A percentile compares a stretch with the other conserved stretches of the same genome.
Conservation (phyloP, 176 grass and related monocot genomes). For the Hsuehochloa calcarea region DNA sequence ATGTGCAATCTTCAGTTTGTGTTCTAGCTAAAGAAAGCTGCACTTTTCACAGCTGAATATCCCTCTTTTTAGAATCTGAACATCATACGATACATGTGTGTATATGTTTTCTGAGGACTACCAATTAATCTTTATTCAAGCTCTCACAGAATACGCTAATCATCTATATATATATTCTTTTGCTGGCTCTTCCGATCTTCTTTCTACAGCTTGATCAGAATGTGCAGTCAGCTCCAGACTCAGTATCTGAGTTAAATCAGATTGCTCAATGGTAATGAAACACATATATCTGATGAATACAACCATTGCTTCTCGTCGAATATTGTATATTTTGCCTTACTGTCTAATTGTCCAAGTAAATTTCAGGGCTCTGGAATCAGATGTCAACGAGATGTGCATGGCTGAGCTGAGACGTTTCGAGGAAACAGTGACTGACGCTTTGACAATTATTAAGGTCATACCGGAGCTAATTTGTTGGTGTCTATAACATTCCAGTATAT, state of each 20-base stretch:
- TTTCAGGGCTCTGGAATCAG: slow-evolving; percentile 34
- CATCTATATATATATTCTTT: neutral
- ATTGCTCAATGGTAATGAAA: slow-evolving; percentile 39
- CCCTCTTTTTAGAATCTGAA: neutral
- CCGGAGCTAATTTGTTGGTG: neutral
- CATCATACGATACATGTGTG: neutral
- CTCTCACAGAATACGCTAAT: neutral
- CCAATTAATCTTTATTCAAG: neutral
- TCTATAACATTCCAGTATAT: neutral
- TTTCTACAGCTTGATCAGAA: slow-evolving; percentile 28
- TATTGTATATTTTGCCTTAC: neutral
- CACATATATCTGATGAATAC: neutral
- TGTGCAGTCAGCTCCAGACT: neutral
- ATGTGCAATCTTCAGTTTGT: neutral
- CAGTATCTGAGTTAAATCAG: slow-evolving; percentile 6
- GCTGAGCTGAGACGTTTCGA: slow-evolving; percentile 13
- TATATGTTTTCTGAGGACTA: neutral
- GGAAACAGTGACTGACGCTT: slow-evolving; percentile 24
- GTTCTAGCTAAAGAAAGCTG: neutral
- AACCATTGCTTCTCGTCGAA: neutral
- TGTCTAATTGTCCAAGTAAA: neutral
- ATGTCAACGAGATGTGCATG: slow-evolving; percentile 23
- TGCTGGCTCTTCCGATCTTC: neutral
- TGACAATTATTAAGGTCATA: slow-evolving; percentile 35
- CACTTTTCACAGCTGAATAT: neutral